phyloP scores from a whole-genome alignment of 1,139 yeast genomes.

The Sugiyamaella japonica region DNA sequence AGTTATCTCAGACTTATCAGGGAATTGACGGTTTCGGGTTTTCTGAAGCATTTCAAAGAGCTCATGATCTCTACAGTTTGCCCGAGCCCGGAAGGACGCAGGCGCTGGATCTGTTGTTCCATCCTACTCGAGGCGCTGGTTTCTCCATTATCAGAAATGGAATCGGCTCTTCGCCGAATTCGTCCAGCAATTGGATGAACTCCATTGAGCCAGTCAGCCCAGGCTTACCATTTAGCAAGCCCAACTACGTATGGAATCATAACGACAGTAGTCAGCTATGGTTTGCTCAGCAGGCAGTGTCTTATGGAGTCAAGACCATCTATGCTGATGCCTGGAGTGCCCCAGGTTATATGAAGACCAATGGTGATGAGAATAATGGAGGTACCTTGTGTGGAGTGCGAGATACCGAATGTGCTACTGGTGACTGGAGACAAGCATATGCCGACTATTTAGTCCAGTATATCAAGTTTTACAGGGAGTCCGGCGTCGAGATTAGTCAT shows the following conservation, averaged over 20 bases:
- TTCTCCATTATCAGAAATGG: constrained; percentile 16
- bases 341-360: constrained; percentile 27
- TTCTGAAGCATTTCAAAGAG: constrained; percentile 17
- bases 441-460: constrained; percentile 19
- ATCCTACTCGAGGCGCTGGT: constrained; percentile 16
- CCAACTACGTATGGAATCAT: constrained; percentile 14
- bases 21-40: constrained; percentile 17
- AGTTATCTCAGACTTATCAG: constrained; percentile 7
- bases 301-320: constrained; percentile 12
- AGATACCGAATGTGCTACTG: constrained; percentile 14
- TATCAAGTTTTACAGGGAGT: constrained; percentile 13
- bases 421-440: constrained; percentile 20
- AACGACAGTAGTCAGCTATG: constrained; percentile 16
- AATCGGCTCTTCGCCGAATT: constrained; percentile 14
- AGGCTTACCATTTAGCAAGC: constrained; percentile 9
- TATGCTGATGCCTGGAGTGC: constrained; percentile 28
- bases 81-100: constrained; percentile 6
- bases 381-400: constrained; percentile 18
- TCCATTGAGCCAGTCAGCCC: constrained; percentile 18
- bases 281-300: constrained; percentile 17
- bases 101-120: constrained; percentile 11
- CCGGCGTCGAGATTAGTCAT: constrained; percentile 16
- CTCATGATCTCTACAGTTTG: constrained; percentile 10
- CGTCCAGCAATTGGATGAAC: constrained; percentile 13
- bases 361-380: constrained; percentile 16